Percentiles rank a stretch among this genome's conserved stretches.
Evolutionary conservation across 2,329 filamentous ascomycete genomes (phyloP).

Genomic region (Epichloe elymi): DNA sequence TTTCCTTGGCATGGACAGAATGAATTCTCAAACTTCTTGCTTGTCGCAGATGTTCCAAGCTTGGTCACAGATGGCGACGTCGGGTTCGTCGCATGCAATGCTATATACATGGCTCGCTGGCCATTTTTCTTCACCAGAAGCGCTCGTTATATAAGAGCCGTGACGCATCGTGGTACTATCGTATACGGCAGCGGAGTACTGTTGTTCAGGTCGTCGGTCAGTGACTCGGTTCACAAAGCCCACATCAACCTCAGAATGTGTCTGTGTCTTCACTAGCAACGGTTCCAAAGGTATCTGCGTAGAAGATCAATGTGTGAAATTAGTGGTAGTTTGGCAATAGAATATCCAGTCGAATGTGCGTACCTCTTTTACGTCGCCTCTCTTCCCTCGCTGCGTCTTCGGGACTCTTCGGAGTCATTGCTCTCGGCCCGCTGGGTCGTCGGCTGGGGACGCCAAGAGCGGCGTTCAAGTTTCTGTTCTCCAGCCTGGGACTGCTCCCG

Average conservation of each 20-base stretch:
- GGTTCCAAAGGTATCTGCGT: slow-evolving; percentile 16
- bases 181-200: too few species aligned
- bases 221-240: too few species aligned
- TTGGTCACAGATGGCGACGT: too few species aligned
- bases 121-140: too few species aligned
- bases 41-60: too few species aligned
- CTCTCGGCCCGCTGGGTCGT: slow-evolving; percentile 43
- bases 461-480: slow-evolving; percentile 44
- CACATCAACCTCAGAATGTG: slow-evolving; percentile 17
- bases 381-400: slow-evolving; percentile 33
- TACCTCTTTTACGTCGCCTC: slow-evolving; percentile 45
- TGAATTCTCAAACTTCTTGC: too few species aligned
- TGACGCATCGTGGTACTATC: too few species aligned
- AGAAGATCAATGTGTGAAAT: background rate
- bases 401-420: slow-evolving; percentile 45
- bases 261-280: slow-evolving; percentile 22
- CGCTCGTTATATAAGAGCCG: too few species aligned
- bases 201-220: too few species aligned
- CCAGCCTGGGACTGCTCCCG: slow-evolving; percentile 40
- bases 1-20: too few species aligned
- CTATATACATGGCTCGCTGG: too few species aligned
- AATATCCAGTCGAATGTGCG: slow-evolving; percentile 10
- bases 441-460: slow-evolving; percentile 38
- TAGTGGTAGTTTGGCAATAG: background rate
- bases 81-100: too few species aligned